Conservation (phyloP, 257 asterid species). For the Linderniella brevidens region DNA sequence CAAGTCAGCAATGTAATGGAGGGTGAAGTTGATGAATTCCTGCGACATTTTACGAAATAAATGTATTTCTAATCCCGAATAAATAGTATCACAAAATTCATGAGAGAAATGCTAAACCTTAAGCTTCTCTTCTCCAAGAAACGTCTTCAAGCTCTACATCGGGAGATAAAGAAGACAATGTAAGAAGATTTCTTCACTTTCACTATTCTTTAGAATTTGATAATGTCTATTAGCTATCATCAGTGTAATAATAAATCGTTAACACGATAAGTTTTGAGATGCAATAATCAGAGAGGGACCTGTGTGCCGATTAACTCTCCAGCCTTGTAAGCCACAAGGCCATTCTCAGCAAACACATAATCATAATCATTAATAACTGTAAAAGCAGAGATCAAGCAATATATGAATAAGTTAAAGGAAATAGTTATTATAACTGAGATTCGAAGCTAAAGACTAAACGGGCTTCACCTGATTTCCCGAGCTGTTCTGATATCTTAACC, state of each 20-base stretch:
- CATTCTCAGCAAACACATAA: conserved; percentile 82
- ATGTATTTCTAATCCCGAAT: neutral
- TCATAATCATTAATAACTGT: conserved; percentile 68
- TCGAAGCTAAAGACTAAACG: conserved; percentile 3
- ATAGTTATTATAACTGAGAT: neutral
- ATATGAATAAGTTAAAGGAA: neutral
- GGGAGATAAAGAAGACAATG: conserved; percentile 11
- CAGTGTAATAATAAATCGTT: neutral
- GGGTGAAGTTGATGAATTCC: conserved; percentile 86
- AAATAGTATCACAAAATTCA: conserved; percentile 5
- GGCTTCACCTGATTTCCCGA: conserved; percentile 57
- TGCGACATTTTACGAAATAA: conserved; percentile 23
- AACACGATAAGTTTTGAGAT: too few relatives aligned
- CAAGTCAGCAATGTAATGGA: conserved; percentile 92
- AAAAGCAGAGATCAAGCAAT: neutral
- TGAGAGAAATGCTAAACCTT: conserved; percentile 31
- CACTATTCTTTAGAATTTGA: too few relatives aligned
- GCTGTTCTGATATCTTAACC: conserved; percentile 91
- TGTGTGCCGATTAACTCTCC: conserved; percentile 65
- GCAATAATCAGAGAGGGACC: conserved; percentile 21
- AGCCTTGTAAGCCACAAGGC: conserved; percentile 77
- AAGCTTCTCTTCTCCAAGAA: conserved; percentile 84
- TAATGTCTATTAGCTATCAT: too few relatives aligned
- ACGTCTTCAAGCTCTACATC: conserved; percentile 74
- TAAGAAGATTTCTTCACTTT: neutral